A percentile compares a stretch with the other conserved stretches of the same genome.
Evolutionary conservation across 1,284 basidiomycete genomes (phyloP).

Genomic region (Austroboletus niveus): DNA sequence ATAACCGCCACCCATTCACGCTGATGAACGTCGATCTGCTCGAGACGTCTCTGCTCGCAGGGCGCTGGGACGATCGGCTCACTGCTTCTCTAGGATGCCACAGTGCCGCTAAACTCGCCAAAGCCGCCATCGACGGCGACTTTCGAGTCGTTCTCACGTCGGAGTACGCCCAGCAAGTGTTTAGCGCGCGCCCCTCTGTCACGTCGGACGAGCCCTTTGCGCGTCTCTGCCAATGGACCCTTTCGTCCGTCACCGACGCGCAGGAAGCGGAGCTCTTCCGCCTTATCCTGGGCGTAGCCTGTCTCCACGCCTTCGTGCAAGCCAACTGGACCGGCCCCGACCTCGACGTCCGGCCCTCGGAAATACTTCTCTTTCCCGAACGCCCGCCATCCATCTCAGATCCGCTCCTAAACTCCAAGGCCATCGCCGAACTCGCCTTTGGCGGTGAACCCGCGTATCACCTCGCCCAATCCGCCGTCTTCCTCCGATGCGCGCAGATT

Average conservation of each 20-base stretch:
- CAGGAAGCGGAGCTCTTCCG: conserved; percentile 49
- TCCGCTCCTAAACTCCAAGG: conserved; percentile 63
- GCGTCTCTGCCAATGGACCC: conserved; percentile 34
- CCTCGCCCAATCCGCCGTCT: conserved; percentile 67
- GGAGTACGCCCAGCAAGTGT: conserved; percentile 44
- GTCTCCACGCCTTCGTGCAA: conserved; percentile 89
- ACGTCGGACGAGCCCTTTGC: conserved; percentile 20
- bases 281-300: conserved; percentile 73
- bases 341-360: conserved; percentile 59
- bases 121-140: conserved; percentile 45
- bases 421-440: conserved; percentile 77
- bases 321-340: conserved; percentile 97
- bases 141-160: conserved; percentile 54
- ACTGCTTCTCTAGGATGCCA: conserved; percentile 10
- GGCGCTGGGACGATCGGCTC: conserved; percentile 43
- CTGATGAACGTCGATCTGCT: conserved; percentile 34
- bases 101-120: conserved; percentile 34
- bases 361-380: conserved; percentile 44
- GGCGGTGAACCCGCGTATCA: conserved; percentile 97
- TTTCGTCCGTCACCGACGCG: conserved; percentile 14
- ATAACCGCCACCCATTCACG: neutral
- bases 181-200: conserved; percentile 30
- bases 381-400: conserved; percentile 35
- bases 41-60: conserved; percentile 52
- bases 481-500: conserved; percentile 77